A percentile compares a stretch with the other conserved stretches of the same genome.
Conservation (phyloP, 2,329 filamentous ascomycete genomes). For the Westerdykella ornata region DNA sequence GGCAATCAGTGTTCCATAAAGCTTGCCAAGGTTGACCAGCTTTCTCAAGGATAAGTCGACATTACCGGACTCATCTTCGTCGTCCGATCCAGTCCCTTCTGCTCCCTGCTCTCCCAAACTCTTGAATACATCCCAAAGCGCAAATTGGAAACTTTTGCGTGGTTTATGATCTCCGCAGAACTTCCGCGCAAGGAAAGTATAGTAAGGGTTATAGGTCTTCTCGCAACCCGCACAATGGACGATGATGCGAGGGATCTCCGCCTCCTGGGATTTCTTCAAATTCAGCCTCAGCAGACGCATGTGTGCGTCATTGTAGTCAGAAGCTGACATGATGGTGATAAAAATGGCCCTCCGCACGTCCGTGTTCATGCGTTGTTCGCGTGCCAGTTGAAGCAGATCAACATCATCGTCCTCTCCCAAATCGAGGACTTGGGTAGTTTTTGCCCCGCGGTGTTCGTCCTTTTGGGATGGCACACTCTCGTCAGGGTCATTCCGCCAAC, state of each 20-base stretch:
- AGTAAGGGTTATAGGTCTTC: constrained; percentile 83
- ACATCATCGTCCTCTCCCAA: constrained; percentile 38
- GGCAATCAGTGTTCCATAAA: constrained; percentile 58
- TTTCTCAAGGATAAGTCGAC: constrained; percentile 49
- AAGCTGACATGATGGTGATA: constrained; percentile 77
- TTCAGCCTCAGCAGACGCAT: constrained; percentile 71
- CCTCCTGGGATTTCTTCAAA: constrained; percentile 77
- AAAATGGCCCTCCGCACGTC: constrained; percentile 87
- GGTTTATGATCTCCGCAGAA: constrained; percentile 70
- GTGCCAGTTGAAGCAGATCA: constrained; percentile 67
- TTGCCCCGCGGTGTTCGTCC: constrained; percentile 13
- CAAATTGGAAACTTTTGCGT: constrained; percentile 79
- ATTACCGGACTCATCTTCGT: constrained; percentile 48
- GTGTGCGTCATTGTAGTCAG: constrained; percentile 77
- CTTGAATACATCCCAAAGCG: constrained; percentile 79
- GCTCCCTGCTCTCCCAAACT: constrained; percentile 74
- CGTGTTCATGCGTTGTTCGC: constrained; percentile 78
- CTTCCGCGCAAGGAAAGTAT: constrained; percentile 73
- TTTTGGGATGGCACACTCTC: constrained; percentile 33
- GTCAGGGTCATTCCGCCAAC: constrained; percentile 55
- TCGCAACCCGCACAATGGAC: constrained; percentile 83
- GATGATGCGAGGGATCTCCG: constrained; percentile 80
- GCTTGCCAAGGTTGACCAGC: constrained; percentile 61
- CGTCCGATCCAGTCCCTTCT: constrained; percentile 54
- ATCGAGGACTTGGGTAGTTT: constrained; percentile 16